Conservation (phyloP, 1,284 basidiomycete species). For the Austroboletus rostrupii region DNA sequence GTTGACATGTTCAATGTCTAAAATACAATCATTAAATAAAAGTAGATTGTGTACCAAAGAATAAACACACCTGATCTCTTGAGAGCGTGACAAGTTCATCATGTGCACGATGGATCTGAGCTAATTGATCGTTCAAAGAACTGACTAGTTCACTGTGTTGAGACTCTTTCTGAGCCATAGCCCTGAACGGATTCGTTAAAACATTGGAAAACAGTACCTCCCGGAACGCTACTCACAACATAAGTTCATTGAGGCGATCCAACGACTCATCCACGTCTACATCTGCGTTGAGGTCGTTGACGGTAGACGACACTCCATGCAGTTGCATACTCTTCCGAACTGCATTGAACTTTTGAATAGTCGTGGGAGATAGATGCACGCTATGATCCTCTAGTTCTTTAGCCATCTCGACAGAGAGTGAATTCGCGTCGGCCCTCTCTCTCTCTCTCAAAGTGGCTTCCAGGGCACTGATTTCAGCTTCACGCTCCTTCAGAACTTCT, state of each 20-base stretch:
- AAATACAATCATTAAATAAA: neutral
- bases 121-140: slow-evolving; percentile 62
- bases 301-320: slow-evolving; percentile 33
- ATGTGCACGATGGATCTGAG: slow-evolving; percentile 68
- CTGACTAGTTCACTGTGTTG: slow-evolving; percentile 76
- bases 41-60: neutral
- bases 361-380: slow-evolving; percentile 59
- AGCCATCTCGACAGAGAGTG: slow-evolving; percentile 3
- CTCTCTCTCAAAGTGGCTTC: slow-evolving; percentile 65
- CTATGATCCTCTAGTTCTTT: slow-evolving; percentile 23
- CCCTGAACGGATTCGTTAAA: slow-evolving; percentile 41
- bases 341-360: slow-evolving; percentile 65
- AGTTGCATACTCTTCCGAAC: slow-evolving; percentile 62
- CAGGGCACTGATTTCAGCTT: slow-evolving; percentile 77
- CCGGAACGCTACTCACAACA: slow-evolving; percentile 57
- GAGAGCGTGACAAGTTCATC: slow-evolving; percentile 78
- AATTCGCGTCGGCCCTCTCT: slow-evolving; percentile 22
- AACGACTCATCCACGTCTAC: slow-evolving; percentile 65
- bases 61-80: slow-evolving; percentile 64
- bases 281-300: slow-evolving; percentile 25
- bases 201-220: slow-evolving; percentile 6
- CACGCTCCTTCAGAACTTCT: slow-evolving; percentile 83
- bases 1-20: slow-evolving; percentile 83
- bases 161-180: slow-evolving; percentile 94
- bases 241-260: slow-evolving; percentile 78